Percentiles rank a stretch among this genome's conserved stretches.
Evolutionary conservation across 495 filamentous ascomycete genomes (phyloP).

Genomic region (Annulohypoxylon maeteangense): DNA sequence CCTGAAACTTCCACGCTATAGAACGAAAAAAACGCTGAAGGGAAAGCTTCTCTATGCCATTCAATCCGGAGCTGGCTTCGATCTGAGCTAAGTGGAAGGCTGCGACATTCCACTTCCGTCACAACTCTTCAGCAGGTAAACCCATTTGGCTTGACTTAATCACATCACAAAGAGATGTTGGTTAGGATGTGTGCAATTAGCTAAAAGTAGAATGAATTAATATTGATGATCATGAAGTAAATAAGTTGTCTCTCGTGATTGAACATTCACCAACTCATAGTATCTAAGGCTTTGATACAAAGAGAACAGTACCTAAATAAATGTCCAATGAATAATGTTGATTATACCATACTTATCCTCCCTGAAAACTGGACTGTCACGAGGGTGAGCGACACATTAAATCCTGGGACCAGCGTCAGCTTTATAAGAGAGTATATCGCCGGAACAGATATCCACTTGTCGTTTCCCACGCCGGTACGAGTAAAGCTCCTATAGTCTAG

Average conservation of each 20-base stretch:
- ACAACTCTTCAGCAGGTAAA: background rate
- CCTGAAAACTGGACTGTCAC: background rate
- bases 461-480: background rate
- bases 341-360: background rate
- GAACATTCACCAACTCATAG: background rate
- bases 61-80: constrained; percentile 92
- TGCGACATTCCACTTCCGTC: background rate
- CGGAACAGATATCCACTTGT: background rate
- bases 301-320: background rate
- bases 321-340: background rate
- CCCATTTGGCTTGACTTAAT: background rate
- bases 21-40: constrained; percentile 67
- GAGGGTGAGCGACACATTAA: background rate
- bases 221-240: background rate
- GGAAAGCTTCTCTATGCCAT: constrained; percentile 91
- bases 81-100: constrained; percentile 73
- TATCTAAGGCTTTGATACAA: background rate
- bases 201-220: constrained; percentile 5
- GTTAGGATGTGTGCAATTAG: constrained; percentile 11
- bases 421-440: background rate
- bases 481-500: constrained; percentile 39
- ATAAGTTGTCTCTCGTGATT: background rate
- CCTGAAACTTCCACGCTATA: constrained; percentile 90
- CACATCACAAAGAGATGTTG: background rate
- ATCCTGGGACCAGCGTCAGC: background rate